Percentiles rank a stretch among this genome's conserved stretches.
Conservation (phyloP, 2,329 filamentous ascomycete genomes). For the Fusarium annulatum region DNA sequence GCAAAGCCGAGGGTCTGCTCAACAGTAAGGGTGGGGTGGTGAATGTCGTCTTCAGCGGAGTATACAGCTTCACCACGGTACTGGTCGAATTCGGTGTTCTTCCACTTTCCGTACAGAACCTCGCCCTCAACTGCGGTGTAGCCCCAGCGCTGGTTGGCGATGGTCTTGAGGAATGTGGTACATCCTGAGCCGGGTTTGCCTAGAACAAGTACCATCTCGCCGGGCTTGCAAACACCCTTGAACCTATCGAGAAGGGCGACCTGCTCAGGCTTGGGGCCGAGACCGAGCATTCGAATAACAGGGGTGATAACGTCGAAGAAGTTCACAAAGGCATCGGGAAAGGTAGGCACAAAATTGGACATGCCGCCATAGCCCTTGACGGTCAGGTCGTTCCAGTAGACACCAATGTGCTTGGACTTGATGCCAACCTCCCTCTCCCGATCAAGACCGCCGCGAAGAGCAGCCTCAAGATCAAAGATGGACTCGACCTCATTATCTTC, state of each 20-base stretch:
- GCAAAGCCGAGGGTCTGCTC: conserved; percentile 89
- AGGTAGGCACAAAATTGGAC: conserved; percentile 78
- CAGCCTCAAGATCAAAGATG: conserved; percentile 79
- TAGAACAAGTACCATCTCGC: conserved; percentile 89
- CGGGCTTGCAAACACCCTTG: conserved; percentile 76
- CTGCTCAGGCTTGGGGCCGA: conserved; percentile 75
- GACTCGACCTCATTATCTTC: conserved; percentile 57
- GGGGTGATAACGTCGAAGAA: conserved; percentile 82
- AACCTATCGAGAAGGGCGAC: conserved; percentile 80
- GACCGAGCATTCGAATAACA: conserved; percentile 69
- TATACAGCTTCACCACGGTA: conserved; percentile 88
- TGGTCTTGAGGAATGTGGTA: conserved; percentile 75
- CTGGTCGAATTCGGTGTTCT: conserved; percentile 74
- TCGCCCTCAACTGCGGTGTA: conserved; percentile 72
- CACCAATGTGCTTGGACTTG: conserved; percentile 81
- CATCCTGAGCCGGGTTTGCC: conserved; percentile 80
- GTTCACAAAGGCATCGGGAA: conserved; percentile 79
- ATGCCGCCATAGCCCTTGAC: conserved; percentile 80
- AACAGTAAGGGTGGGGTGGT: conserved; percentile 86
- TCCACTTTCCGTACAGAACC: conserved; percentile 80
- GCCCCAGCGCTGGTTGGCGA: conserved; percentile 72
- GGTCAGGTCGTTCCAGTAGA: conserved; percentile 81
- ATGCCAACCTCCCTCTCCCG: conserved; percentile 83
- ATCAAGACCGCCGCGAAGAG: conserved; percentile 75
- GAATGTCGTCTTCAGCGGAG: conserved; percentile 82